Evolutionary conservation across 495 filamentous ascomycete species (phyloP).

Genomic region (Penicillium taxi): DNA sequence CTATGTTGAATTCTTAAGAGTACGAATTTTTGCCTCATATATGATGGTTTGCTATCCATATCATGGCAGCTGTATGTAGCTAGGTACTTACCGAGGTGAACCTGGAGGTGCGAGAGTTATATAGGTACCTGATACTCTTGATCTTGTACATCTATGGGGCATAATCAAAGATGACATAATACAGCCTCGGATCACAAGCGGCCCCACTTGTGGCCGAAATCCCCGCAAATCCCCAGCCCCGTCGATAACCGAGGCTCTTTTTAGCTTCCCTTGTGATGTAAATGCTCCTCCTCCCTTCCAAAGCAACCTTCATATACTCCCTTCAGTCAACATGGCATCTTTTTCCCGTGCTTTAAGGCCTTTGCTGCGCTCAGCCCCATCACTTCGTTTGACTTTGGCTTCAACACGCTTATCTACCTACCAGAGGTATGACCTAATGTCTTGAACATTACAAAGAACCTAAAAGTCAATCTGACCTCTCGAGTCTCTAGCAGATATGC

Average conservation of each 20-base stretch:
- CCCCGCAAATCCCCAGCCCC: slow-evolving; percentile 13
- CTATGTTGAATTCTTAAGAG: too few relatives aligned
- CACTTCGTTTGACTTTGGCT: slow-evolving; percentile 36
- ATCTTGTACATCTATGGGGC: too few relatives aligned
- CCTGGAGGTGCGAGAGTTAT: too few relatives aligned
- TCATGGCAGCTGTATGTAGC: too few relatives aligned
- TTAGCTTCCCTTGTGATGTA: slow-evolving; percentile 28
- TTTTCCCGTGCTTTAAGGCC: slow-evolving; percentile 61
- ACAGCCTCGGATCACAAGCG: slow-evolving; percentile 6
- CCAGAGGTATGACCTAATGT: slow-evolving; percentile 29
- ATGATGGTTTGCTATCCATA: too few relatives aligned
- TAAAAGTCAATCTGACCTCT: slow-evolving; percentile 11
- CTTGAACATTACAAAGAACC: background rate
- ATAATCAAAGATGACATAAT: too few relatives aligned
- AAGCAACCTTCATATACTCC: background rate
- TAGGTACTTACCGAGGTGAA: too few relatives aligned
- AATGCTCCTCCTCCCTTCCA: slow-evolving; percentile 5
- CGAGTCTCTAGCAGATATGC: slow-evolving; percentile 48
- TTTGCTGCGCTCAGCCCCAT: slow-evolving; percentile 50
- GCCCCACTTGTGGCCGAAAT: background rate
- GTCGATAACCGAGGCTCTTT: slow-evolving; percentile 34
- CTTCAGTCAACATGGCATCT: slow-evolving; percentile 52
- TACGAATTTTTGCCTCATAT: too few relatives aligned
- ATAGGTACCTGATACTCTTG: too few relatives aligned
- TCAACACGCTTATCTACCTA: slow-evolving; percentile 33